phyloP scores from a whole-genome alignment of 805 yeast genomes.

The Wickerhamiella occidentalis region DNA sequence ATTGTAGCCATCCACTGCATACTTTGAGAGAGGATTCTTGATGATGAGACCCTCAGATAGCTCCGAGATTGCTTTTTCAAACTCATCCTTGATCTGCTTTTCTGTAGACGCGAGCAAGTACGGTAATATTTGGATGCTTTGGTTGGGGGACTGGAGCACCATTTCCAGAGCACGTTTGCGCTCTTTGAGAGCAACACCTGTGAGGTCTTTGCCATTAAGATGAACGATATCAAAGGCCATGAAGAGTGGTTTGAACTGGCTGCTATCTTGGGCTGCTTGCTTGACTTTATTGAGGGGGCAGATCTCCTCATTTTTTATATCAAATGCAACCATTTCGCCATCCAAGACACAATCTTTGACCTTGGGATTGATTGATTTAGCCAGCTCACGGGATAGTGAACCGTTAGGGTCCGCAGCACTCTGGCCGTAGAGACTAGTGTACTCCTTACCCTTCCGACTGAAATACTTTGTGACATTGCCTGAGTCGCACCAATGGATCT shows the following conservation, averaged over 20 bases:
- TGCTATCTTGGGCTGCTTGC: slow-evolving; percentile 43
- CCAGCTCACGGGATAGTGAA: slow-evolving; percentile 41
- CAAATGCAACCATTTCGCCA: slow-evolving; percentile 92
- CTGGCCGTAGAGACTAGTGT: slow-evolving; percentile 55
- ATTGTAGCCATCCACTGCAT: slow-evolving; percentile 48
- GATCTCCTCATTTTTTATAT: slow-evolving; percentile 37
- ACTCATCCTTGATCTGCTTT: slow-evolving; percentile 42
- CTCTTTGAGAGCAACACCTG: slow-evolving; percentile 39
- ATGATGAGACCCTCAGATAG: slow-evolving; percentile 74
- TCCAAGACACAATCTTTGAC: slow-evolving; percentile 45
- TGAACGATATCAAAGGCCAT: slow-evolving; percentile 62
- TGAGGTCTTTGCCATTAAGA: slow-evolving; percentile 54
- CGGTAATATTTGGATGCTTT: slow-evolving; percentile 21
- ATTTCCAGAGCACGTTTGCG: slow-evolving; percentile 42
- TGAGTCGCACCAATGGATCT: slow-evolving; percentile 49
- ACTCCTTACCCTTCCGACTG: slow-evolving; percentile 63
- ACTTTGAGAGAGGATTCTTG: slow-evolving; percentile 48
- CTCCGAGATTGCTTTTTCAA: slow-evolving; percentile 45
- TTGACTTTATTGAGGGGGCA: slow-evolving; percentile 76
- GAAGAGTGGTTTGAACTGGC: slow-evolving; percentile 23
- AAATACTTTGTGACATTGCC: slow-evolving; percentile 39
- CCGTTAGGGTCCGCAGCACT: slow-evolving; percentile 33
- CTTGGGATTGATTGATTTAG: slow-evolving; percentile 25
- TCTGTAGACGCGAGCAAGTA: slow-evolving; percentile 34
- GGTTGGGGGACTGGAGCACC: slow-evolving; percentile 32